Conservation (phyloP, 768 basidiomycete species). For the Podaxis pistillaris region DNA sequence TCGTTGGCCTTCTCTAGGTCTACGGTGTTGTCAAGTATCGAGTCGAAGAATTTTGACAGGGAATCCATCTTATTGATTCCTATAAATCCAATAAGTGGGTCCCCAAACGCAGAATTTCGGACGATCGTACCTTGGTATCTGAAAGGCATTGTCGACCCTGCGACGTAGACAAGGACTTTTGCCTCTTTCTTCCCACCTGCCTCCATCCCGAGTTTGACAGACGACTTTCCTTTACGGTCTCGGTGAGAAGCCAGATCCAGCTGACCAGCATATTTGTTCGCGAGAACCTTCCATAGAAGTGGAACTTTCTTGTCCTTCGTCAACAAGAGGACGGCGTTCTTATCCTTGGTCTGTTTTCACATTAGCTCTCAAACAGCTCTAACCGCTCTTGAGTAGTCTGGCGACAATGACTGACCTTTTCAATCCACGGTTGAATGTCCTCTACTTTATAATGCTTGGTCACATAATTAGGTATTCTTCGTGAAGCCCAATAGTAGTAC, state of each 20-base stretch:
- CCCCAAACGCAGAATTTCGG: background rate
- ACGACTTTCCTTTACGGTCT: constrained; percentile 63
- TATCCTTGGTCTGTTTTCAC: constrained; percentile 28
- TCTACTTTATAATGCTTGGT: constrained; percentile 53
- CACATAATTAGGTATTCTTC: constrained; percentile 71
- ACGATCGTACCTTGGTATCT: constrained; percentile 60
- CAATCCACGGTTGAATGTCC: constrained; percentile 65
- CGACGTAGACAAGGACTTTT: constrained; percentile 71
- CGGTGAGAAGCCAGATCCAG: constrained; percentile 61
- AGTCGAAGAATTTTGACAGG: constrained; percentile 69
- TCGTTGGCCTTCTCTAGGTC: constrained; percentile 47
- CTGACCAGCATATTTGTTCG: constrained; percentile 64
- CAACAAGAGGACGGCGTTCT: constrained; percentile 60
- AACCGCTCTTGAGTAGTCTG: background rate
- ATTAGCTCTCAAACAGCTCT: background rate
- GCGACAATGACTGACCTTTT: constrained; percentile 47
- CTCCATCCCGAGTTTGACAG: constrained; percentile 58
- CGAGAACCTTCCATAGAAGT: constrained; percentile 74
- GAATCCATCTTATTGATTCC: constrained; percentile 74
- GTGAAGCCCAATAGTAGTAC: constrained; percentile 73
- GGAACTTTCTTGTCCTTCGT: constrained; percentile 76
- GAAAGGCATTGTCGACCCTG: constrained; percentile 51
- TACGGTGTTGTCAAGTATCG: constrained; percentile 64
- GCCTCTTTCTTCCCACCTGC: constrained; percentile 50
- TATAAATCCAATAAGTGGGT: constrained; percentile 23